Base-by-base conservation (phyloP, 1,284 basidiomycete genomes). In the Ustilago loliicola region DNA sequence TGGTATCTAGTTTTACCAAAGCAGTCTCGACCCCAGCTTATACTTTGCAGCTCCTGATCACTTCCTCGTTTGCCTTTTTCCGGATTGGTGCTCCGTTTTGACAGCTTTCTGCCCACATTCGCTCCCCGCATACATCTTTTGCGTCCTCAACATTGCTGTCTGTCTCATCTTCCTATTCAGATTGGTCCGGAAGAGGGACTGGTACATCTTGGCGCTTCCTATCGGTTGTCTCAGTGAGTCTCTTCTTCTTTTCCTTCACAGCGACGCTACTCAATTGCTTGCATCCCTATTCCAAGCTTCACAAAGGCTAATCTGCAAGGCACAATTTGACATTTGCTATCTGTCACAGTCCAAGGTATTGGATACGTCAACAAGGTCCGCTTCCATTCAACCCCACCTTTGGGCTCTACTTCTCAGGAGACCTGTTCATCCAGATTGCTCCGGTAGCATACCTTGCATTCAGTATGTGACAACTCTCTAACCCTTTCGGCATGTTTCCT, bases 281-380 rank as follows among this genome's bases (percentile, higher is more conserved):
- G n/a, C n/a, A n/a, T n/a, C n/a, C n/a, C n/a, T n/a, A n/a, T n/a
- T n/a, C n/a, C n/a, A n/a, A n/a, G n/a, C n/a, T n/a, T n/a, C n/a
- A n/a, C n/a, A n/a, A n/a, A n/a, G n/a, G n/a, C n/a, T n/a, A n/a
- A n/a, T n/a, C n/a, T n/a, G n/a, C n/a, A n/a, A n/a, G n/a, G n/a
- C n/a, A n/a, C n/a, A n/a, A n/a, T n/a, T n/a, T n/a, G n/a, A n/a
- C n/a, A n/a, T 38, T 38, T 38, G 36, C 36, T 38, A 38, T 38
- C 13, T 47, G 11, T 47, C 21, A 23, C 45, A 47, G 45, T 47
- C 8, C 45, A 47, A 23, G 45, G n/a, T n/a, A 47, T 47, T n/a
- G 45, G 45, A 3, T 47, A 47, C n/a, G n/a, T 47, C 45, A 47
- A 47, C n/a, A 47, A 47, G 45, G 45, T 47, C 45, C 19, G 45